Evolutionary conservation across 208 protist species (phyloP).

Genomic region (Angomonas deanei): DNA sequence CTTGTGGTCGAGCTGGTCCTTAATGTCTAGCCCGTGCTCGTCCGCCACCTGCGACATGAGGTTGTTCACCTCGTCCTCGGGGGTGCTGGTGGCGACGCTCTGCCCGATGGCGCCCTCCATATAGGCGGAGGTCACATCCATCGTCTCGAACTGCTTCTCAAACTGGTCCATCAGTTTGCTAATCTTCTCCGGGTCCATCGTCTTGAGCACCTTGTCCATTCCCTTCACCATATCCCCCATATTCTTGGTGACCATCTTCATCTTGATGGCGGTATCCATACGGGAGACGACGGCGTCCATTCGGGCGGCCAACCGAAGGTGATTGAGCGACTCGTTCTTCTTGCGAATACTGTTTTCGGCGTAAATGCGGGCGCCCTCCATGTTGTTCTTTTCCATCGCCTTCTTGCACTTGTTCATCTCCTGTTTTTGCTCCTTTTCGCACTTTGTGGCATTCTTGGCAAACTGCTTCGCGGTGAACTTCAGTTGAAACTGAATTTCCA

Average conservation of each 20-base stretch:
- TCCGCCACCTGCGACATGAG: conserved; percentile 95
- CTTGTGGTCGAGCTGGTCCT: conserved; percentile 55
- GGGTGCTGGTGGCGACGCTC: conserved; percentile 85
- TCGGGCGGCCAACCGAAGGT: conserved; percentile 92
- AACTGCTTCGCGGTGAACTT: conserved; percentile 96
- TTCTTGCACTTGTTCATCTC: conserved; percentile 92
- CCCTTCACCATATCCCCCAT: conserved; percentile 94
- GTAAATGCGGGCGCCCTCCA: conserved; percentile 97
- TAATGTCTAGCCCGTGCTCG: conserved; percentile 90
- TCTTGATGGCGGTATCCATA: conserved; percentile 94
- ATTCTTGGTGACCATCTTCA: conserved; percentile 91
- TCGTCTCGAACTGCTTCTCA: conserved; percentile 96
- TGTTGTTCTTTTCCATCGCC: conserved; percentile 96
- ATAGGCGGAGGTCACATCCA: conserved; percentile 93
- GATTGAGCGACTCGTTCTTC: conserved; percentile 96
- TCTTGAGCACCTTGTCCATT: conserved; percentile 92
- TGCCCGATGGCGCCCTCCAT: conserved; percentile 93
- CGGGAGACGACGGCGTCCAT: conserved; percentile 95
- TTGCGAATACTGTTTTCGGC: conserved; percentile 98
- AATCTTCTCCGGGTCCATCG: conserved; percentile 92
- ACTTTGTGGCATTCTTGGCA: conserved; percentile 75
- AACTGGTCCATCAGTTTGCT: conserved; percentile 96
- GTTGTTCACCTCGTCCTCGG: conserved; percentile 88
- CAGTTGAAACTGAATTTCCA: conserved; percentile 94
- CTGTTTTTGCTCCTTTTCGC: conserved; percentile 91